Evolutionary conservation across 345 rosid genomes (phyloP).

Genomic region (Pelargonium nanum): DNA sequence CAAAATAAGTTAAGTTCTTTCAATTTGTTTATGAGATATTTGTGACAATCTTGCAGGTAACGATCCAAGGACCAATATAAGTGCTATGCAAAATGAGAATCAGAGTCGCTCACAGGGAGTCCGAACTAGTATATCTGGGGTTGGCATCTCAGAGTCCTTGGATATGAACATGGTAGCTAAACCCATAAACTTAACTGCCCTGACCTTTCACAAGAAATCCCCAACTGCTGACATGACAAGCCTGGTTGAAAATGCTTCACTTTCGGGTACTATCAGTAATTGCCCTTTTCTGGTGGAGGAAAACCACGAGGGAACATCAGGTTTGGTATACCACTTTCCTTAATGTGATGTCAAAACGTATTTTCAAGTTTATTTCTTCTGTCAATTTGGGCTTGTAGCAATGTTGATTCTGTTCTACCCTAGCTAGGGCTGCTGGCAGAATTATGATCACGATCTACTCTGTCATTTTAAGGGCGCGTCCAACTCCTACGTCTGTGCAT

Average conservation of each 20-base stretch:
- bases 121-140: slow-evolving; percentile 10
- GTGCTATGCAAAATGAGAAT: slow-evolving; percentile 14
- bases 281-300: slow-evolving; percentile 17
- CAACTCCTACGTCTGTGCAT: no score
- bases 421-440: not conserved
- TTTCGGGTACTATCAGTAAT: slow-evolving; percentile 12
- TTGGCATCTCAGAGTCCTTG: slow-evolving; percentile 10
- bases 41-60: slow-evolving; percentile 5
- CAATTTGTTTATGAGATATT: not conserved
- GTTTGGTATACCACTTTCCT: slow-evolving; percentile 20
- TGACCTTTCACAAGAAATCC: slow-evolving; percentile 45
- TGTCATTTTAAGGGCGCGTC: no score
- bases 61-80: slow-evolving; percentile 10
- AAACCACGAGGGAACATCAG: slow-evolving; percentile 31
- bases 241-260: slow-evolving; percentile 27
- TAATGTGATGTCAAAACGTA: not conserved
- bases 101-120: slow-evolving; percentile 15
- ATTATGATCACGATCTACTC: no score
- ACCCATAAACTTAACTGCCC: slow-evolving; percentile 24
- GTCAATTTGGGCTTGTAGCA: not conserved
- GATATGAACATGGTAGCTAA: slow-evolving; percentile 17
- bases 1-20: not conserved
- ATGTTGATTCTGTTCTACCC: not conserved
- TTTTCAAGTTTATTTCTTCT: not conserved
- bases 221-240: slow-evolving; percentile 28